Evolutionary conservation across 352 stramenopile genomes (phyloP).

Genomic region (Pilasporangium apinafurcum): DNA sequence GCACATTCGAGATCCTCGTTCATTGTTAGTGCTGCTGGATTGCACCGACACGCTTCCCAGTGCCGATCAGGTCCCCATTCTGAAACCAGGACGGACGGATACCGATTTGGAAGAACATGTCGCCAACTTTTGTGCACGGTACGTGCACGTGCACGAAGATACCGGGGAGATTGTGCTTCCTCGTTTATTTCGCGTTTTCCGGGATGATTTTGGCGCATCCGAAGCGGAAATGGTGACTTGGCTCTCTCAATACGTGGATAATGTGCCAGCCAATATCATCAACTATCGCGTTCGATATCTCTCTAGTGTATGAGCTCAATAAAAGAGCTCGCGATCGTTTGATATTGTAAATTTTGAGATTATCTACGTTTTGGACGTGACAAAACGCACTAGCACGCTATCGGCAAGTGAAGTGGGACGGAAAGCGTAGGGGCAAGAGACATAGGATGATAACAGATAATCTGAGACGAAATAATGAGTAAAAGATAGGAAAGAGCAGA

Average conservation of each 20-base stretch:
- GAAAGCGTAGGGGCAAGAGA: too few species aligned
- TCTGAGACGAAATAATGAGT: neutral
- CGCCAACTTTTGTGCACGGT: slow-evolving; percentile 63
- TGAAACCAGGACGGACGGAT: slow-evolving; percentile 76
- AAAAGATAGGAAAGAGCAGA: too few species aligned
- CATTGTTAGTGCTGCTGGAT: slow-evolving; percentile 76
- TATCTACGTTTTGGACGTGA: too few species aligned
- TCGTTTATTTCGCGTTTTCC: slow-evolving; percentile 75
- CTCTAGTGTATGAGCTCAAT: slow-evolving; percentile 60
- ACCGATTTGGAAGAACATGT: slow-evolving; percentile 82
- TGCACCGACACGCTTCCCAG: slow-evolving; percentile 54
- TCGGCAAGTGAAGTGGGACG: too few species aligned
- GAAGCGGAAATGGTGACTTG: slow-evolving; percentile 84
- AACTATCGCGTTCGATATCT: slow-evolving; percentile 77
- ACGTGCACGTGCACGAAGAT: slow-evolving; percentile 55
- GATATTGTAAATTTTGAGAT: neutral
- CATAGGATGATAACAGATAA: too few species aligned
- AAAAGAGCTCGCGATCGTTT: neutral
- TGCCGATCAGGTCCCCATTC: slow-evolving; percentile 57
- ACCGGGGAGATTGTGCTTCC: slow-evolving; percentile 58
- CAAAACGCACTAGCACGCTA: too few species aligned
- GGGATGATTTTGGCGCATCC: slow-evolving; percentile 81
- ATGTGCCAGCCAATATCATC: slow-evolving; percentile 57
- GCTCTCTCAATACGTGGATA: slow-evolving; percentile 81
- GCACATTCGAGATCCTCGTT: slow-evolving; percentile 81